A percentile compares a stretch with the other conserved stretches of the same genome.
Conservation (phyloP, 768 basidiomycete genomes). For the Rhodocollybia butyracea region DNA sequence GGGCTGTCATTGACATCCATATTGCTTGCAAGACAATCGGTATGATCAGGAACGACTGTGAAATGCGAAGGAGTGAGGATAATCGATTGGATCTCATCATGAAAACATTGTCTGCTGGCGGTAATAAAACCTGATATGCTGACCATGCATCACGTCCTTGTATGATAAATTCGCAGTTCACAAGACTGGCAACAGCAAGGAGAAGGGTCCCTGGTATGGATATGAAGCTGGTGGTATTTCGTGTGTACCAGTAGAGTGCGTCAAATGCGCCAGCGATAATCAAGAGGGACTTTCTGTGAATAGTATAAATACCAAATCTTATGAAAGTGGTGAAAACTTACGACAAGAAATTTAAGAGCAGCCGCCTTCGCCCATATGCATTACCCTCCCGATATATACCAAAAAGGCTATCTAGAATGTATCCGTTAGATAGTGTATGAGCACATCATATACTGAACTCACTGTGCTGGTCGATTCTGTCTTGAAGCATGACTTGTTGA, state of each 20-base stretch:
- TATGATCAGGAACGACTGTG: background rate
- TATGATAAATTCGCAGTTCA: slow-evolving; percentile 2
- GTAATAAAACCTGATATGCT: background rate
- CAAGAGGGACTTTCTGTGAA: background rate
- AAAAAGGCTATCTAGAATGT: background rate
- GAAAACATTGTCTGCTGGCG: background rate
- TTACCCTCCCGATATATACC: background rate
- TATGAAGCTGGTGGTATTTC: background rate
- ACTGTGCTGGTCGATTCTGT: background rate
- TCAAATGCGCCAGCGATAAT: background rate
- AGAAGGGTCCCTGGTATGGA: slow-evolving; percentile 1
- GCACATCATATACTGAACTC: background rate
- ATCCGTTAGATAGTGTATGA: too few species aligned
- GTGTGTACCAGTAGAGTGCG: slow-evolving; percentile 8
- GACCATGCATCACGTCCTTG: background rate
- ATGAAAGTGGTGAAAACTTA: too few species aligned
- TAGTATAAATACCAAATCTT: background rate
- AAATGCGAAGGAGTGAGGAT: background rate
- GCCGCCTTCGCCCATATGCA: slow-evolving; percentile 3
- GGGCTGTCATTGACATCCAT: background rate
- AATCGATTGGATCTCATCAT: background rate
- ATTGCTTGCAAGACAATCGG: background rate
- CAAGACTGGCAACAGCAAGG: background rate
- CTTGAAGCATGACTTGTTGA: background rate
- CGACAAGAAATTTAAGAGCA: background rate